These are phyloP conservation scores for Trichoderma sp. DNA, from an alignment of 2,329 filamentous ascomycete species.

Conservation along the genomic window DNA sequence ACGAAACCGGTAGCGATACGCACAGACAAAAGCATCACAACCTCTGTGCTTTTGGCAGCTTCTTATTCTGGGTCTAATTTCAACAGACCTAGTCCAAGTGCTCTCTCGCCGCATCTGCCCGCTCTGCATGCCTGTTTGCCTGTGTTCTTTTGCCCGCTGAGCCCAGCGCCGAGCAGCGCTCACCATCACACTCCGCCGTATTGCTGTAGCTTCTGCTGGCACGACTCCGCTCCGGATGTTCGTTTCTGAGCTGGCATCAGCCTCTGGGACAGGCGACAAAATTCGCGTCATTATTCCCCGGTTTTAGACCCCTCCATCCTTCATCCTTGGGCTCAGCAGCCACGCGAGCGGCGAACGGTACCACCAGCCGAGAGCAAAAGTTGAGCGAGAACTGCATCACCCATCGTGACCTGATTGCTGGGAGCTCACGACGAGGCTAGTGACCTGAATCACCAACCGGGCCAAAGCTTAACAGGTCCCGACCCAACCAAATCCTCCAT, in stretches of 20 bases:
- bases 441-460: constrained; percentile 22
- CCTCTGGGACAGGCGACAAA: constrained; percentile 9
- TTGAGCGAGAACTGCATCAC: neutral
- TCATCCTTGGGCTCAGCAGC: neutral
- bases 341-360: constrained; percentile 26
- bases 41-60: constrained; percentile 13
- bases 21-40: neutral
- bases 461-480: constrained; percentile 27
- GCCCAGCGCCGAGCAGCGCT: constrained; percentile 19
- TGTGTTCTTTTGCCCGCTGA: constrained; percentile 12
- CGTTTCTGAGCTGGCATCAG: constrained; percentile 13
- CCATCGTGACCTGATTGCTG: constrained; percentile 26
- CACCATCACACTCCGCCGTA: constrained; percentile 4
- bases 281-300: constrained; percentile 24
- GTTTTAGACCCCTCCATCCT: constrained; percentile 4
- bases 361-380: neutral
- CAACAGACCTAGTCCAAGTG: neutral
- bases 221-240: constrained; percentile 8
- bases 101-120: constrained; percentile 7
- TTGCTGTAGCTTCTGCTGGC: neutral
- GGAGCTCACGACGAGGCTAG: constrained; percentile 14
- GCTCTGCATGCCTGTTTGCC: neutral
- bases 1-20: constrained; percentile 17
- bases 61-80: constrained; percentile 8
- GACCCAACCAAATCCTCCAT: constrained; percentile 24